Base-by-base conservation (phyloP, 2,329 filamentous ascomycete species). In the Neopestalotiopsis sp. region DNA sequence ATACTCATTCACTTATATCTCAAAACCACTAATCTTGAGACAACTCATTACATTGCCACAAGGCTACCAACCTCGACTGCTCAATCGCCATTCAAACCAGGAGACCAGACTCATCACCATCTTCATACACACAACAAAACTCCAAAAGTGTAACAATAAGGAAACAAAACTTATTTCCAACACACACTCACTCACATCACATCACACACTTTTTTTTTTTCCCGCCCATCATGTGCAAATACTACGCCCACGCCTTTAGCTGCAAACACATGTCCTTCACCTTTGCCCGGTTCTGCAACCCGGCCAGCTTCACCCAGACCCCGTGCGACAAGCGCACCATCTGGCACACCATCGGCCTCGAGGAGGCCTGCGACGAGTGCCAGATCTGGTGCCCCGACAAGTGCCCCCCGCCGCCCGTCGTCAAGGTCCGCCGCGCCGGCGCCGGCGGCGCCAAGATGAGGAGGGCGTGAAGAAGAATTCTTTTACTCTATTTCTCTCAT, bases 341-440 rank as follows among this genome's bases (percentile, higher is more conserved):
- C 67, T 81, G 79, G 80, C 78, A 80, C 64, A 81, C 77, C 32
- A 79, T 81, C 64, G 70, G 74, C 30, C 74, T 81, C 72, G 77
- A 77, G 57, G 77, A 80, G 61, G 72, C 75, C 6, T 81, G 80
- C 67, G 78, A 81, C 13, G 77, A 79, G 61, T 81, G 80, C 72
- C 71, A 74, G 67, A 72, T 72, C 58, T 78, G 76, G 71, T 75
- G 74, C 45, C 74, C 76, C 1, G 76, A 77, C 24, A 53, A 53
- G 61, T 64, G 20, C 40, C 17, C 61, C 66, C 65, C 59, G 30
- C 59, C 59, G 28, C 57, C 57, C 57, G 30, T 40, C 59, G 59
- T 61, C 59, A 61, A 38, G 30, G 32, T 34, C 28, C 59, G 30
- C 32, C 30, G 28, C 32, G 32, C 7, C 59, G 32, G 30, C 17